These are phyloP conservation scores for Caloboletus firmus DNA, from an alignment of 1,284 basidiomycete species.

Conservation along the genomic window DNA sequence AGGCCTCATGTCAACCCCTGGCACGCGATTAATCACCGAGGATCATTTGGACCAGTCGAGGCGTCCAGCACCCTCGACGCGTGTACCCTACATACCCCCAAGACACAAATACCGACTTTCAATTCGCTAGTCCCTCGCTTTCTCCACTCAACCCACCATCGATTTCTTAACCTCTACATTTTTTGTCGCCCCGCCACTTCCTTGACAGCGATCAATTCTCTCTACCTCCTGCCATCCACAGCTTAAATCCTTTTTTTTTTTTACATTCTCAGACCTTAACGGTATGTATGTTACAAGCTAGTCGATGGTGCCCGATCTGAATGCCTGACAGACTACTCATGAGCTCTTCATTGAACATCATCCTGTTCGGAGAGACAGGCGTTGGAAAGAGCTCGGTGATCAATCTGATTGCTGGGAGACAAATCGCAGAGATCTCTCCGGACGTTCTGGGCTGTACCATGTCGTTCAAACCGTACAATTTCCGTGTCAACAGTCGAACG, in stretches of 20 bases:
- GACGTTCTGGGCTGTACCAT: constrained; percentile 20
- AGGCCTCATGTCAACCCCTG: constrained; percentile 23
- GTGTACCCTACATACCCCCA: background rate
- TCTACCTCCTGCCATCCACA: background rate
- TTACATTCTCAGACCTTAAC: background rate
- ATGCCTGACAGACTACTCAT: constrained; percentile 16
- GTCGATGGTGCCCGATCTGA: constrained; percentile 20
- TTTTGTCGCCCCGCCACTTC: background rate
- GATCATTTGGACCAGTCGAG: constrained; percentile 20
- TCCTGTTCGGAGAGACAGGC: constrained; percentile 29
- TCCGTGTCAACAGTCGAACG: constrained; percentile 12
- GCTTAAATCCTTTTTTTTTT: background rate
- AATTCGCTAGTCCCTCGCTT: background rate
- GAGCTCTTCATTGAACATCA: constrained; percentile 26
- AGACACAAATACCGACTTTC: constrained; percentile 22
- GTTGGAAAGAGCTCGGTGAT: constrained; percentile 30
- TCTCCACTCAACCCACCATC: constrained; percentile 3
- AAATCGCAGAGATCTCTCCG: constrained; percentile 17
- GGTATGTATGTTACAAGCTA: constrained; percentile 13
- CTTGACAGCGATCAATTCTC: background rate
- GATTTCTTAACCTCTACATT: background rate
- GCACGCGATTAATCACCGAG: constrained; percentile 29
- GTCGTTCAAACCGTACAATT: constrained; percentile 28
- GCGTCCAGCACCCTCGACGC: constrained; percentile 9
- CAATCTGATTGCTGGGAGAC: constrained; percentile 29